Evolutionary conservation across 1,139 yeast genomes (phyloP).

Genomic region (Debaryomyces udenii): DNA sequence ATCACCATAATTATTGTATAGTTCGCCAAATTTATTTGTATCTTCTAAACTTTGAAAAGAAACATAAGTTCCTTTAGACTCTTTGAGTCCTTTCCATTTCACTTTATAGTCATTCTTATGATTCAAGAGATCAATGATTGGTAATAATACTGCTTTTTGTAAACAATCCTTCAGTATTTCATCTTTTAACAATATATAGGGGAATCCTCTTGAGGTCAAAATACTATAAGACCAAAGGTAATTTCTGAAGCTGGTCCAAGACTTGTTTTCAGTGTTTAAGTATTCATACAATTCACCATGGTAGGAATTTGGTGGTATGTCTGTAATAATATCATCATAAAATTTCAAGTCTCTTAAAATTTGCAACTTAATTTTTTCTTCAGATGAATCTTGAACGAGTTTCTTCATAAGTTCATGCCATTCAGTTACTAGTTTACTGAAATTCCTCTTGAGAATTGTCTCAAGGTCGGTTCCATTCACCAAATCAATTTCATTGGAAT

Average conservation of each 20-base stretch:
- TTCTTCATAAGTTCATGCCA: constrained; percentile 11
- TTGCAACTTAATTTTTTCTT: background rate
- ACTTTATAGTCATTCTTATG: constrained; percentile 12
- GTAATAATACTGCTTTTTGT: constrained; percentile 11
- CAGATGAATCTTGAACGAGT: background rate
- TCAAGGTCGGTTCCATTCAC: constrained; percentile 11
- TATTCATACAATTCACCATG: constrained; percentile 7
- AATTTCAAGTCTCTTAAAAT: constrained; percentile 8
- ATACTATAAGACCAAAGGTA: constrained; percentile 15
- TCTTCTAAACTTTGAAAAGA: constrained; percentile 7
- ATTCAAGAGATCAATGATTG: constrained; percentile 14
- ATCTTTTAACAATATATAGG: constrained; percentile 10
- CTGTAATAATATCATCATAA: constrained; percentile 3
- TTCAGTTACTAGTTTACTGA: constrained; percentile 11
- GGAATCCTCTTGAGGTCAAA: constrained; percentile 15
- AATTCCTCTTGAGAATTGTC: constrained; percentile 9
- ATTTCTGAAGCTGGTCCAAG: constrained; percentile 14
- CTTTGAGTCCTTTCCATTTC: constrained; percentile 9
- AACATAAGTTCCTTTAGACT: background rate
- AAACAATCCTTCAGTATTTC: constrained; percentile 1
- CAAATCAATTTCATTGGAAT: constrained; percentile 8
- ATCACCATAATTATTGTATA: constrained; percentile 14
- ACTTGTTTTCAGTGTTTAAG: constrained; percentile 4
- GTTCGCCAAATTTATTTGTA: constrained; percentile 6
- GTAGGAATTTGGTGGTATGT: constrained; percentile 1